Evolutionary conservation across 176 grass and related monocot species (phyloP), one percentile per base, ranked within the genome.

Genomic region (Microstegium vimineum): DNA sequence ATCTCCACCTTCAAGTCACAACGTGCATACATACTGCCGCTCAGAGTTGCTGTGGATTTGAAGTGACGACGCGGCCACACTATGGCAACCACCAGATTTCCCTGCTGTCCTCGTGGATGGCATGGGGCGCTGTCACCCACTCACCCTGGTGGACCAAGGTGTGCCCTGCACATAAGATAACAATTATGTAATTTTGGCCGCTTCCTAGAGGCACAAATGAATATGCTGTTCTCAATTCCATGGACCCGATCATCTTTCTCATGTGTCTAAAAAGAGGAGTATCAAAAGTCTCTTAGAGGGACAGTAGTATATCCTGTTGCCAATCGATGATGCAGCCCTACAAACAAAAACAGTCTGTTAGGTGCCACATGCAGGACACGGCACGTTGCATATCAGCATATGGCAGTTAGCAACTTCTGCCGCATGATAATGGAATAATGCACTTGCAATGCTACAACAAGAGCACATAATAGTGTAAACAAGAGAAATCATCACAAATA

Each of bases 391-490:
- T 38, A 16, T 46, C 14, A 46, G 17, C 60, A 32, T 47, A 57
- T 81, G 77, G 35, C 35, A 20, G 33, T 75, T 86, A n/a, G 72
- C 61, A 80, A 27, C 42, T 40, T 86, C 42, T 37, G 43, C 11
- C 22, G 15, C 16, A 23, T 66, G 59, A 86, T 80, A 36, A 80
- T 41, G 69, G 59, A 74, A 31, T 43, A 74, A 31, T 43, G 69
- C 65, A 57, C 32, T 12, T 57, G 69, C 33, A 81, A 81, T 20
- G 45, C 25, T 54, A 56, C 65, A 26, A 66, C 26, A 35, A 75
- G 18, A 69, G 38, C 20, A 68, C 16, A 25, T 12, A 70, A 35
- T 60, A 62, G 22, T 12, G 4, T 10, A 35, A 46, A 57, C 9
- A 60, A 22, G 62, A 22, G 23, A 23, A 79, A 59, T 66, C 35